Conservation (phyloP, 2,329 filamentous ascomycete species). For the Lachnellula hyalina region DNA sequence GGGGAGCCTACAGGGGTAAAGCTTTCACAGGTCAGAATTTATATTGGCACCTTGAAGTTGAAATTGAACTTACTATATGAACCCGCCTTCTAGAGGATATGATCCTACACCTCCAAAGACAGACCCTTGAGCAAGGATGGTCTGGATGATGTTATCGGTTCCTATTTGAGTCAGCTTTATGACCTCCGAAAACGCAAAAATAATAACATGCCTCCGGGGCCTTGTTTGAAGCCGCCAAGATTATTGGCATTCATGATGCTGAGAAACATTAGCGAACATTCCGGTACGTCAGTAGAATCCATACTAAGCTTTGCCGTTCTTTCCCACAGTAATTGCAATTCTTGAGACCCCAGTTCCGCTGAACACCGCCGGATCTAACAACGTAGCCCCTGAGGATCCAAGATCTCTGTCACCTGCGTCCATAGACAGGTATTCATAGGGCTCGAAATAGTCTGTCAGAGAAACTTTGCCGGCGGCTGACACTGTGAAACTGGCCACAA, state of each 20-base stretch:
- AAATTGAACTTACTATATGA: slow-evolving; percentile 33
- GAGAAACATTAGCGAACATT: neutral
- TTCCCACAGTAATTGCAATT: slow-evolving; percentile 46
- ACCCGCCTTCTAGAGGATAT: slow-evolving; percentile 44
- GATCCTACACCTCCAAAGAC: slow-evolving; percentile 44
- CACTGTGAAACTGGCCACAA: slow-evolving; percentile 40
- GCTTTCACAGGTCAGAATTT: slow-evolving; percentile 1
- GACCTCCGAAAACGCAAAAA: neutral
- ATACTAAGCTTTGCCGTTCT: slow-evolving; percentile 43
- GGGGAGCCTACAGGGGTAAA: slow-evolving; percentile 34
- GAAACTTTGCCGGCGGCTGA: slow-evolving; percentile 39
- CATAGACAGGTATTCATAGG: slow-evolving; percentile 45
- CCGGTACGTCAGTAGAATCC: neutral
- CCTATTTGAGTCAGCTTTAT: slow-evolving; percentile 2
- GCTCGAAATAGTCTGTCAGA: slow-evolving; percentile 50
- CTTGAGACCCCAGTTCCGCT: slow-evolving; percentile 39
- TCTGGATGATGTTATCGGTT: slow-evolving; percentile 41
- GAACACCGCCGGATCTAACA: slow-evolving; percentile 41
- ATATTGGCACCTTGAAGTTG: neutral
- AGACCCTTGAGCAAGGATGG: slow-evolving; percentile 40
- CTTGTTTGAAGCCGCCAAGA: slow-evolving; percentile 31
- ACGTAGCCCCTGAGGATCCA: slow-evolving; percentile 38
- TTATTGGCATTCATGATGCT: slow-evolving; percentile 34
- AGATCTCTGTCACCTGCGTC: slow-evolving; percentile 48
- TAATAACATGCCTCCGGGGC: slow-evolving; percentile 18